Evolutionary conservation across 306 rosid species (phyloP), one percentile per base, ranked within the genome.

Genomic region (Quercus variabilis): DNA sequence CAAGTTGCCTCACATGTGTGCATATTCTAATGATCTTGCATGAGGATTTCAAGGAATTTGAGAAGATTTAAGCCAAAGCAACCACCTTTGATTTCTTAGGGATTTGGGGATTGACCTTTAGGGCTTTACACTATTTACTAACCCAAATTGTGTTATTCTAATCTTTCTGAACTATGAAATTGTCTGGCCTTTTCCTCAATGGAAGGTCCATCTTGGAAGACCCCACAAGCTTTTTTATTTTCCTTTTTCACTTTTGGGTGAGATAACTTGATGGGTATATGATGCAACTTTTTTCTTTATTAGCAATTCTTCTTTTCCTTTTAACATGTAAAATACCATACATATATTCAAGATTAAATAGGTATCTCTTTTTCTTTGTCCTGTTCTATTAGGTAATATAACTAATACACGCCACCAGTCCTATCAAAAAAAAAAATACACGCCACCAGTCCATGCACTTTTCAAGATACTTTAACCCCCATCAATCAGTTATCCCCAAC

Each of bases 1-100:
- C 68, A 71, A 71, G 59, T 76, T 52, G 78, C 41, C 14, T 60
- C 74, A 81, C 76, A 71, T 70, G 74, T 43, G 14, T 30, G 57
- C 41, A 58, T 38, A 64, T 38, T 54, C 28, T 55, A 25, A 28
- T 33, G 26, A 13, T 49, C 57, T 51, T 69, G 26, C 49, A 21
- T 14, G 3, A 8, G 15, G 55, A 76, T 46, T 46, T 12, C 43
- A 17, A 41, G 43, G 57, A n/a, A 51, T 7, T 28, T 64, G n/a
- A 11, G 17, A 56, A 46, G 62, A 62, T 5, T 46, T 51, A 19
- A 63, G 49, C 19, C 46, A 51, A 73, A 60, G 78, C 65, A 73
- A 74, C 15, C 72, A 38, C 76, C 55, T 46, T 33, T 63, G 52
- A 33, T 18, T 64, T 30, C 14, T 54, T 19, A 19, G 25, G 51